Evolutionary conservation across 352 stramenopile species (phyloP), one percentile per base, ranked within the genome.

Genomic region (Peronospora belbahrii): DNA sequence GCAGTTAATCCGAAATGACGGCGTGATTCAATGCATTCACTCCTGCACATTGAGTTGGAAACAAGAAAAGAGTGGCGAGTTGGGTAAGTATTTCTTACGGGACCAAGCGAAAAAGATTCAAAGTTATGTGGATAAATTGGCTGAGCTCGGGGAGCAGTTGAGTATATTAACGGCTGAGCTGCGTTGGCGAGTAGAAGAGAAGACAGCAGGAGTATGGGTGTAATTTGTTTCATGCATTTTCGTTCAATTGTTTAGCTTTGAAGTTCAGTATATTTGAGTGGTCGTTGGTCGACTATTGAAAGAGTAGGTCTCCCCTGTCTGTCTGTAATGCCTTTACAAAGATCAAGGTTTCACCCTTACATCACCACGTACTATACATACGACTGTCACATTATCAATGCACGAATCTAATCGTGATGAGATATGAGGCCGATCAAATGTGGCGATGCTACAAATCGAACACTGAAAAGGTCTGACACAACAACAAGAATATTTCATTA

Each of bases 81-180:
- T 38, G 22, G 45, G 50, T 17, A 65, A 57, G 19, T 61, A 53
- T 38, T 65, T 65, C 33, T 34, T 65, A n/a, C 54, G 43, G 23
- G 27, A 30, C 7, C 20, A 53, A 4, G 36, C 43, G 2, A 34
- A 42, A 1, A 48, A 49, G 3, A 56, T 65, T 5, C 27, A 57
- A 23, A 14, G 2, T 19, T 11, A 49, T 11, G 33, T 65, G 17
- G 30, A 46, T 9, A 47, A 19, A 3, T 43, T 65, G 18, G 3
- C 30, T 0, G 30, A 28, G 4, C 23, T 61, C 9, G 18, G 28
- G 1, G 20, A 48, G 14, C 31, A 30, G 22, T 59, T 64, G 6
- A 42, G 9, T 2, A 14, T 27, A 27, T 24, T 10, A 25, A 52
- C 39, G 0, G 30, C 33, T 7, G 50, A 52, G 19, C 20, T 65